Base-by-base conservation (phyloP, 2,329 filamentous ascomycete species). In the Fonsecaea pugnacius region DNA sequence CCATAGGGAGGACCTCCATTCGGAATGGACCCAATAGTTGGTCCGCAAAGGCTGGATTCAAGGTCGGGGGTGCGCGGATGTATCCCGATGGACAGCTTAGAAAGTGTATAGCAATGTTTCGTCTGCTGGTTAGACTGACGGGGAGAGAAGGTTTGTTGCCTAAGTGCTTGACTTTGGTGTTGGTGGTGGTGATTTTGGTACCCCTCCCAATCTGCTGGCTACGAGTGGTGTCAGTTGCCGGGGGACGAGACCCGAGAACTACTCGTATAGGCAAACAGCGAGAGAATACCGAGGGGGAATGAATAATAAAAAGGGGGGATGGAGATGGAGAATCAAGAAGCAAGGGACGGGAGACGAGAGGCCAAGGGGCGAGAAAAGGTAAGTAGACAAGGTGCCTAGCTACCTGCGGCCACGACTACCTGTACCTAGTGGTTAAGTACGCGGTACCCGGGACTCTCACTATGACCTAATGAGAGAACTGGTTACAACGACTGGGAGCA, bases 61-160 rank as follows among this genome's bases (percentile, higher is more conserved):
- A 32, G n/a, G 9, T 12, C 38, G 40, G 30, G 57, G 57, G 48
- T 18, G 9, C 18, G 18, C 32, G 57, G 57, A 53, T 60, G 43
- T 10, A 33, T 60, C 46, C 57, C 46, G 57, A 33, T 52, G 57
- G 21, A 48, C n/a, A 60, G n/a, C 46, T 52, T 48, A 48, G 43
- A 48, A 9, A 27, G 43, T 48, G 43, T 48, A 48, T 48, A 48
- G 43, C 43, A 9, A 48, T 48, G 43, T 48, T 48, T 48, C 43
- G 21, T 48, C 21, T 48, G 21, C 43, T 48, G 18, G 43, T 48
- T 48, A 48, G 43, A 27, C 43, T 16, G 21, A 48, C 43, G 43
- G 43, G 21, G 43, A 48, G 43, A 24, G 43, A 48, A 48, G 18
- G 43, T 48, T 48, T 16, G 43, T 18, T 48, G 21, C 10, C 18